Conservation (phyloP, 139 green algal species). For the Ostreobium quekettii region DNA sequence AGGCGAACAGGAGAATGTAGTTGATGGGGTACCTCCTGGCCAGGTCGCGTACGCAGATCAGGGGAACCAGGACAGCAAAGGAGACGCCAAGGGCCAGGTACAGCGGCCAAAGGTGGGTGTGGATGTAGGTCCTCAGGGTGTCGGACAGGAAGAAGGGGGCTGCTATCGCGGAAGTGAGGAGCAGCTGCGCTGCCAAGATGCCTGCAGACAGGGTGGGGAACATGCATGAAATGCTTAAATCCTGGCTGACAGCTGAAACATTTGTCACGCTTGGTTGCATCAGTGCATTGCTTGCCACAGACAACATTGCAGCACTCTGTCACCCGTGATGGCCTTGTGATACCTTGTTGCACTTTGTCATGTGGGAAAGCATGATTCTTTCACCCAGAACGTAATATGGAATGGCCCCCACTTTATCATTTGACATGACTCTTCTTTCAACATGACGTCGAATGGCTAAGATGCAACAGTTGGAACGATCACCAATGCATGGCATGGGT, state of each 20-base stretch:
- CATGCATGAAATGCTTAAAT: not conserved
- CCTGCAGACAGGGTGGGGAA: not conserved
- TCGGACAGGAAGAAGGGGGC: not conserved
- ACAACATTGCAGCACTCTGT: not conserved
- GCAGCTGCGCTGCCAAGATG: not conserved
- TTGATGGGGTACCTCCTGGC: not conserved
- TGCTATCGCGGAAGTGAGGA: conserved; percentile 3
- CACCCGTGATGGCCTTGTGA: not conserved
- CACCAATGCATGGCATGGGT: too few relatives aligned
- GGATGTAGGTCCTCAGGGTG: conserved; percentile 1
- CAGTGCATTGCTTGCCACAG: not conserved
- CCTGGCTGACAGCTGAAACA: not conserved
- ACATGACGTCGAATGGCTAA: too few relatives aligned
- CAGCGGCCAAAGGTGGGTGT: not conserved
- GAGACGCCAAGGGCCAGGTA: not conserved
- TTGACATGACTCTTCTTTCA: too few relatives aligned
- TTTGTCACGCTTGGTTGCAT: not conserved
- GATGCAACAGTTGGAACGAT: too few relatives aligned
- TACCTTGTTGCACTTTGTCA: not conserved
- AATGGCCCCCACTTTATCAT: too few relatives aligned
- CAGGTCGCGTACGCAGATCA: not conserved
- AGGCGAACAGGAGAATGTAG: conserved; percentile 2
- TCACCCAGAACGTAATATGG: not conserved
- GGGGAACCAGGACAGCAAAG: not conserved
- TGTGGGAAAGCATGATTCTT: not conserved